Conservation (phyloP, 1,139 yeast genomes). For the Pneumocystis murina region DNA sequence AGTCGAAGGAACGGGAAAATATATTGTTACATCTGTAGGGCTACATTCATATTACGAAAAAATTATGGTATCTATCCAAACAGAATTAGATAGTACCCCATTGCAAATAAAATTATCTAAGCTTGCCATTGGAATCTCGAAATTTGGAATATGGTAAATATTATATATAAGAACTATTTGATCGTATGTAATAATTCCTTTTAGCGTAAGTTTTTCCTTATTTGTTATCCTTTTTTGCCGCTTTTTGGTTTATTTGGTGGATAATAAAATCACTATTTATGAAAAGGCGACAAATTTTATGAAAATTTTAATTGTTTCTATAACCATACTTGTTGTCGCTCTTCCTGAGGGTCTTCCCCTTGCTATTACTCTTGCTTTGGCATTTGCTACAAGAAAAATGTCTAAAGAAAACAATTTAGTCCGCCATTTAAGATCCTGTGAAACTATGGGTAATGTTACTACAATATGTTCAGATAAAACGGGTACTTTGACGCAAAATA, state of each 20-base stretch:
- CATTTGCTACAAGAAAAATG: constrained; percentile 96
- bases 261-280: constrained; percentile 38
- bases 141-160: constrained; percentile 48
- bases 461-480: constrained; percentile 95
- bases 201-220: constrained; percentile 57
- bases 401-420: constrained; percentile 90
- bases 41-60: constrained; percentile 77
- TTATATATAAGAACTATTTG: background rate
- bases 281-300: constrained; percentile 73
- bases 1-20: constrained; percentile 73
- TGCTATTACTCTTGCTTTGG: constrained; percentile 47
- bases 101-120: constrained; percentile 66
- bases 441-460: constrained; percentile 98
- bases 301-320: constrained; percentile 76
- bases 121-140: constrained; percentile 86
- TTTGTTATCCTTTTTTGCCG: constrained; percentile 68
- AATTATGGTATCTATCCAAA: constrained; percentile 60
- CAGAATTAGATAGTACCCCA: constrained; percentile 68
- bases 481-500: constrained; percentile 86
- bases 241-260: constrained; percentile 52
- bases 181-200: background rate
- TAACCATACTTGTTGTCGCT: constrained; percentile 89
- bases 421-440: constrained; percentile 82
- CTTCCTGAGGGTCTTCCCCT: constrained; percentile 71
- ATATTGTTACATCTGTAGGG: constrained; percentile 83